A percentile compares a stretch with the other conserved stretches of the same genome.
Conservation (phyloP, 2,329 filamentous ascomycete species). For the Alternaria sp. region DNA sequence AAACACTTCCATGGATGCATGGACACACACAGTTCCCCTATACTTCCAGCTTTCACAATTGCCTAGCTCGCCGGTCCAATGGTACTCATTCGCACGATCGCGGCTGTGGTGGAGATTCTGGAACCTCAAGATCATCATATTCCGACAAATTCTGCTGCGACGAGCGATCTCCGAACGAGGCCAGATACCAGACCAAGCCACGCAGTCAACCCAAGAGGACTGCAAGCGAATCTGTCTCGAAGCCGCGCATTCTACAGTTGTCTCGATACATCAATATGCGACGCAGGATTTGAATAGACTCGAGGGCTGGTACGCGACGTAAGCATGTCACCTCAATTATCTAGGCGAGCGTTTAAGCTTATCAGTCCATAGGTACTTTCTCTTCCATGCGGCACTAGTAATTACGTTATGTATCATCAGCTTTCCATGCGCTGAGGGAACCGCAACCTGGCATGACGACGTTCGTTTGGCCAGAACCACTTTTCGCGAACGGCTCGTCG, state of each 20-base stretch:
- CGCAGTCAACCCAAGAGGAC: constrained; percentile 33
- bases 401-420: constrained; percentile 39
- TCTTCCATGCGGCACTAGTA: constrained; percentile 38
- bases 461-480: constrained; percentile 33
- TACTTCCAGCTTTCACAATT: constrained; percentile 29
- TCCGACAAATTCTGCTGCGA: constrained; percentile 37
- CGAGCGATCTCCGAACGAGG: constrained; percentile 34
- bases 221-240: constrained; percentile 37
- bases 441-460: constrained; percentile 32
- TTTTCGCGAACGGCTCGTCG: constrained; percentile 33
- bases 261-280: constrained; percentile 37
- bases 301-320: constrained; percentile 42
- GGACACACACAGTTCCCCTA: constrained; percentile 28
- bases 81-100: constrained; percentile 35
- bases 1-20: constrained; percentile 29
- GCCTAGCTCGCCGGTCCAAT: constrained; percentile 22
- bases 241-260: constrained; percentile 36
- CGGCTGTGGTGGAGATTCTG: constrained; percentile 40
- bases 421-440: constrained; percentile 29
- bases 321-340: constrained; percentile 9
- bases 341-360: not conserved
- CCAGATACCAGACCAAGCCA: constrained; percentile 28
- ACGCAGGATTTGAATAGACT: constrained; percentile 30
- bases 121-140: constrained; percentile 40
- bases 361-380: constrained; percentile 28